Conservation (phyloP, 495 filamentous ascomycete genomes). For the Cetradonia linearis region DNA sequence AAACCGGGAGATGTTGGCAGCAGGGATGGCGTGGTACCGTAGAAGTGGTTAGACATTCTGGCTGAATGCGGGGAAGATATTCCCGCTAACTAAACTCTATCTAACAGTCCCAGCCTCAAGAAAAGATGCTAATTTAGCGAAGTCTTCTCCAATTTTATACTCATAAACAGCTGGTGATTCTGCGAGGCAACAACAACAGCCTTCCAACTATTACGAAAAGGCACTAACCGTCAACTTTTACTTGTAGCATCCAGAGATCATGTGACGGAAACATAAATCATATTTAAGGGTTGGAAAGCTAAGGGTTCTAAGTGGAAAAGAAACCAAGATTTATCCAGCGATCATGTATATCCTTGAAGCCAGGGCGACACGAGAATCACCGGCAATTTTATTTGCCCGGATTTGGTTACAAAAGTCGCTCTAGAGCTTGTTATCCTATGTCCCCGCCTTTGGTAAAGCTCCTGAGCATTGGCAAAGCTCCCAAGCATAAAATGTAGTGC, state of each 20-base stretch:
- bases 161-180: background rate
- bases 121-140: background rate
- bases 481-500: too few species aligned
- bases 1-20: background rate
- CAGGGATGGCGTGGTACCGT: background rate
- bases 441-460: too few species aligned
- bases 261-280: background rate
- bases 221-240: too few species aligned
- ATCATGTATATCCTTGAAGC: background rate
- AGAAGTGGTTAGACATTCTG: background rate
- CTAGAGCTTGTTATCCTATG: too few species aligned
- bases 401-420: too few species aligned
- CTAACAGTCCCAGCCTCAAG: background rate
- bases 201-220: too few species aligned
- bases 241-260: too few species aligned
- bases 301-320: background rate
- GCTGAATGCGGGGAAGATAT: slow-evolving; percentile 2
- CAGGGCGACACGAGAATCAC: too few species aligned
- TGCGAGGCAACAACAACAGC: too few species aligned
- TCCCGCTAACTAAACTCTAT: slow-evolving; percentile 3
- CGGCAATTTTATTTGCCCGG: too few species aligned
- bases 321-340: background rate
- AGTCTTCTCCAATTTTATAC: background rate
- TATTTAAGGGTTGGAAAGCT: background rate
- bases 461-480: too few species aligned